phyloP scores from a whole-genome alignment of 257 asterid species.

The Handroanthus guayacan region DNA sequence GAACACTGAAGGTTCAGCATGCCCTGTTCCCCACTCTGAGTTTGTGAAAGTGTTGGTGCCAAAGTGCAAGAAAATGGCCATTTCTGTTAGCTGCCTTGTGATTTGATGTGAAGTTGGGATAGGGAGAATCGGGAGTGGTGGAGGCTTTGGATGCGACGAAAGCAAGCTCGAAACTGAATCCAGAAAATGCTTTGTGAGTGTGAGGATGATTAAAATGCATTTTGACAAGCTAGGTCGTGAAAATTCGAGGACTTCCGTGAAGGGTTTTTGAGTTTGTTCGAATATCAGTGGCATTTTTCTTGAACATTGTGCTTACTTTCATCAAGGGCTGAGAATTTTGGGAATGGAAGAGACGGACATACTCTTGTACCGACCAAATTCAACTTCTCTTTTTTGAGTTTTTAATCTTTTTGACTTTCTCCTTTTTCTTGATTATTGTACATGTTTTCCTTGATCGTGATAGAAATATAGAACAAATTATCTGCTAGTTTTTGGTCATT shows the following conservation, averaged over 20 bases:
- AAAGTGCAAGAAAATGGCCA: constrained; percentile 90
- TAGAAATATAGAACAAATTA: too few species aligned
- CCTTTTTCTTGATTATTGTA: too few species aligned
- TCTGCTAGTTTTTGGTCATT: too few species aligned
- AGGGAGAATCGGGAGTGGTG: constrained; percentile 88
- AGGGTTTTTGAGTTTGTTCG: constrained; percentile 16
- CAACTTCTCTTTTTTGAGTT: too few species aligned
- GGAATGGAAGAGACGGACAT: too few species aligned
- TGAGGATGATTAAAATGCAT: constrained; percentile 27
- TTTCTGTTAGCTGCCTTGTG: constrained; percentile 88
- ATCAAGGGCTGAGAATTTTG: neutral
- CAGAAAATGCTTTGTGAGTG: constrained; percentile 27
- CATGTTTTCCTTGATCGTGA: too few species aligned
- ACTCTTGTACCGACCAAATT: too few species aligned
- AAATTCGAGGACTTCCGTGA: constrained; percentile 17
- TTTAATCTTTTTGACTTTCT: too few species aligned
- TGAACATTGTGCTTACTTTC: constrained; percentile 31
- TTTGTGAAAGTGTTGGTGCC: constrained; percentile 90
- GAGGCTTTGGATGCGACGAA: constrained; percentile 53
- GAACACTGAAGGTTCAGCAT: constrained; percentile 74
- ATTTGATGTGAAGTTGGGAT: constrained; percentile 78
- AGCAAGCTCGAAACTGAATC: constrained; percentile 29
- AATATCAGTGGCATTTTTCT: constrained; percentile 12
- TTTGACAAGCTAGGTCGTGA: constrained; percentile 33
- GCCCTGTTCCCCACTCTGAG: constrained; percentile 95